Evolutionary conservation across 352 stramenopile species (phyloP).

Genomic region (Phytophthora hibernalis): DNA sequence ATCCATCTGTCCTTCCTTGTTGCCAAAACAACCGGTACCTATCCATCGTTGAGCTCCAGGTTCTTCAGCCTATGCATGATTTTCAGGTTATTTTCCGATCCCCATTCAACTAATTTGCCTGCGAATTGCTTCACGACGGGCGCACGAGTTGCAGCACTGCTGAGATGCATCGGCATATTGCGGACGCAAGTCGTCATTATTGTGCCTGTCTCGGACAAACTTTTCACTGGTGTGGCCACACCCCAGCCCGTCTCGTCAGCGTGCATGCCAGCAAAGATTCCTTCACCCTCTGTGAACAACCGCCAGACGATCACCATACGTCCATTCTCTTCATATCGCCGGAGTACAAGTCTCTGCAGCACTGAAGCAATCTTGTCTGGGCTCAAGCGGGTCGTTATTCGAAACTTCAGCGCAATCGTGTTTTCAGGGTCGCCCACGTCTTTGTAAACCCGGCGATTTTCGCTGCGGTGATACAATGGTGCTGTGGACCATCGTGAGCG

Average conservation of each 20-base stretch:
- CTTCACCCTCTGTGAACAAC: slow-evolving; percentile 31
- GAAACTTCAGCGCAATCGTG: slow-evolving; percentile 27
- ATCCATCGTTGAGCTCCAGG: not conserved
- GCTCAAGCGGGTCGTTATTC: slow-evolving; percentile 10
- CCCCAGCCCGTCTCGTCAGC: slow-evolving; percentile 24
- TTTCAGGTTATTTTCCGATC: slow-evolving; percentile 1
- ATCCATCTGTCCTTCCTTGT: too few relatives aligned
- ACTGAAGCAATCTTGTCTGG: slow-evolving; percentile 19
- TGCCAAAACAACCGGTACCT: too few relatives aligned
- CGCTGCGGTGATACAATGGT: slow-evolving; percentile 16
- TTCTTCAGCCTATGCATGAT: slow-evolving; percentile 4
- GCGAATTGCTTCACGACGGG: slow-evolving; percentile 16
- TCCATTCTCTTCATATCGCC: slow-evolving; percentile 14
- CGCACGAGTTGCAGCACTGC: not conserved
- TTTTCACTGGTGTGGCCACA: slow-evolving; percentile 5
- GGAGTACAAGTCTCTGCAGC: slow-evolving; percentile 22
- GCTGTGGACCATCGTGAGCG: slow-evolving; percentile 7
- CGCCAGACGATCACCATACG: slow-evolving; percentile 30
- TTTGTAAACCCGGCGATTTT: slow-evolving; percentile 17
- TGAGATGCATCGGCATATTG: slow-evolving; percentile 29
- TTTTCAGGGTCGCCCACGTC: slow-evolving; percentile 17
- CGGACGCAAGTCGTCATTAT: slow-evolving; percentile 15
- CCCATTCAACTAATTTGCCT: slow-evolving; percentile 17
- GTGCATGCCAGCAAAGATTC: slow-evolving; percentile 28
- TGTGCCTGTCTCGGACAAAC: slow-evolving; percentile 1